Conservation (phyloP, 169 alveolate genomes). For the Eimeria necatrix region DNA sequence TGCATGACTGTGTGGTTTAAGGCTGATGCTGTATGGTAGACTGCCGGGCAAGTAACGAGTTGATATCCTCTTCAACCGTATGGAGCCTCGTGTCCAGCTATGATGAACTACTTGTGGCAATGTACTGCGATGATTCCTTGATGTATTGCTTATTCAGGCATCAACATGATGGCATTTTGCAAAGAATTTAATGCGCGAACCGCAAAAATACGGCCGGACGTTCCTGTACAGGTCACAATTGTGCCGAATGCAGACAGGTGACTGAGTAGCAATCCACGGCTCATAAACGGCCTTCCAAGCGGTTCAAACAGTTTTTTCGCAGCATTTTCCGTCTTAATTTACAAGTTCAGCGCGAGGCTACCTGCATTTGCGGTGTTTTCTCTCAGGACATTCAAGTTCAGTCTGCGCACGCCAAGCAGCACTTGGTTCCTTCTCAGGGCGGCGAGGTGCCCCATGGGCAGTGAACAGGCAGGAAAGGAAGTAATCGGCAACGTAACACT, state of each 20-base stretch:
- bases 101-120: not conserved
- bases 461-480: slow-evolving; percentile 90
- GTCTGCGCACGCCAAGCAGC: slow-evolving; percentile 93
- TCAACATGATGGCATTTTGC: slow-evolving; percentile 94
- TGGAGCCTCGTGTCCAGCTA: not conserved
- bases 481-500: slow-evolving; percentile 92
- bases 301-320: not conserved
- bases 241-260: slow-evolving; percentile 87
- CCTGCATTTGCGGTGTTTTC: not conserved
- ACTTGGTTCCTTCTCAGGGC: slow-evolving; percentile 92
- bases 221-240: slow-evolving; percentile 92
- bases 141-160: slow-evolving; percentile 82
- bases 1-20: too few relatives aligned
- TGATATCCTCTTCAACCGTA: too few relatives aligned
- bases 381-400: slow-evolving; percentile 89
- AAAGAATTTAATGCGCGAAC: slow-evolving; percentile 94
- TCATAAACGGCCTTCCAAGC: not conserved
- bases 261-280: slow-evolving; percentile 76
- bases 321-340: not conserved
- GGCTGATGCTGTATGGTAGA: too few relatives aligned
- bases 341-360: not conserved
- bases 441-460: slow-evolving; percentile 93
- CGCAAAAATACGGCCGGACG: slow-evolving; percentile 88
- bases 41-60: too few relatives aligned
- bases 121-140: not conserved